Evolutionary conservation across 495 filamentous ascomycete genomes (phyloP).

Genomic region (Lophium mytilinum): DNA sequence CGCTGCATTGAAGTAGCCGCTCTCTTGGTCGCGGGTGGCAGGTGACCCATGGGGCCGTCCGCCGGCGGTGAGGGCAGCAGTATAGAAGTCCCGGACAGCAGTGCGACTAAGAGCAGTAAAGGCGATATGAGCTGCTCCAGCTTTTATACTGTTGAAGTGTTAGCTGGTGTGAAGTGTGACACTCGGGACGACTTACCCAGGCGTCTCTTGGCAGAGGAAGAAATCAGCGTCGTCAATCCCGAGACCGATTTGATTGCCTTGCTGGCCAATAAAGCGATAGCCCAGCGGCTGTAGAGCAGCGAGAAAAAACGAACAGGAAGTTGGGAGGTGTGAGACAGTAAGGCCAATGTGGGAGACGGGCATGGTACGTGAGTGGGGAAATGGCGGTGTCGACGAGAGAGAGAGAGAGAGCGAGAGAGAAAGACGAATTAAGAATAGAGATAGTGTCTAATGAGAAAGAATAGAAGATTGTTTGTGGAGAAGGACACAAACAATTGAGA

Average conservation of each 20-base stretch:
- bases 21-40: constrained; percentile 43
- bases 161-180: not conserved
- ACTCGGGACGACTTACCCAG: constrained; percentile 39
- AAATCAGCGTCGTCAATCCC: constrained; percentile 51
- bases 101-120: constrained; percentile 48
- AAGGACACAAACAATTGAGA: constrained; percentile 1
- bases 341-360: constrained; percentile 52
- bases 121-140: constrained; percentile 49
- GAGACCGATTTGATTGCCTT: constrained; percentile 46
- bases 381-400: constrained; percentile 19
- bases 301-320: constrained; percentile 73
- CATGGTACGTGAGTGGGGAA: constrained; percentile 33
- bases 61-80: constrained; percentile 49
- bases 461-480: constrained; percentile 2
- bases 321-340: constrained; percentile 67
- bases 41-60: constrained; percentile 51
- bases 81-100: constrained; percentile 52
- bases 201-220: constrained; percentile 49
- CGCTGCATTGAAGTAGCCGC: constrained; percentile 51
- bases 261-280: constrained; percentile 54
- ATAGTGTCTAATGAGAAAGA: not conserved
- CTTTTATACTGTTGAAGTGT: constrained; percentile 34
- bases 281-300: constrained; percentile 66
- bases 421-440: not conserved
- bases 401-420: too few relatives aligned